These are phyloP conservation scores for Trapa incisa DNA, from an alignment of 345 rosid genomes.

Conservation along the genomic window DNA sequence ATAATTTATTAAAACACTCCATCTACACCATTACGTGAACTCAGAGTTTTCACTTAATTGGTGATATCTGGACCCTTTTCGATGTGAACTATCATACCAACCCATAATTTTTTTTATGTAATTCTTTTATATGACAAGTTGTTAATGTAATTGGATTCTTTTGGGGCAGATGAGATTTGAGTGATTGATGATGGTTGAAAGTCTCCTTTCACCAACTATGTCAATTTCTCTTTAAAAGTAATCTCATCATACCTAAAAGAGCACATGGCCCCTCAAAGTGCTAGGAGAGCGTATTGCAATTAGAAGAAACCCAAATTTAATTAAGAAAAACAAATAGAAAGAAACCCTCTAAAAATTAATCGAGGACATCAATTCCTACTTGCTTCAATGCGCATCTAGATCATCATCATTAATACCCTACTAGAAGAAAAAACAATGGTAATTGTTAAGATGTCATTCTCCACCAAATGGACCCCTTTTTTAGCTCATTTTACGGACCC, in stretches of 20 bases:
- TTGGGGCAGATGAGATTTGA: too few relatives aligned
- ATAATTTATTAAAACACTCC: too few relatives aligned
- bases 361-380: background rate
- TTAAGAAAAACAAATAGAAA: background rate
- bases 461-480: slow-evolving; percentile 3
- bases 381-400: background rate
- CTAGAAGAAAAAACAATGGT: background rate
- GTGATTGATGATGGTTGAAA: background rate
- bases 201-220: slow-evolving; percentile 5
- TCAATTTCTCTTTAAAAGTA: background rate
- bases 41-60: too few relatives aligned
- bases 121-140: background rate
- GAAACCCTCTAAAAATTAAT: background rate
- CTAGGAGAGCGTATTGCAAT: background rate
- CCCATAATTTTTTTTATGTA: too few relatives aligned
- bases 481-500: background rate
- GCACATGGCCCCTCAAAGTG: background rate
- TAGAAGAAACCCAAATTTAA: background rate
- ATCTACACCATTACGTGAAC: too few relatives aligned
- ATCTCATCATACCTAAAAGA: background rate
- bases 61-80: too few relatives aligned
- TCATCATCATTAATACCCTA: background rate
- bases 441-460: slow-evolving; percentile 9
- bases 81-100: too few relatives aligned
- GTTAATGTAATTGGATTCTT: too few relatives aligned